A percentile compares a stretch with the other conserved stretches of the same genome.
phyloP scores from a whole-genome alignment of 805 yeast species.

The Blastobotrys mokoenaii region DNA sequence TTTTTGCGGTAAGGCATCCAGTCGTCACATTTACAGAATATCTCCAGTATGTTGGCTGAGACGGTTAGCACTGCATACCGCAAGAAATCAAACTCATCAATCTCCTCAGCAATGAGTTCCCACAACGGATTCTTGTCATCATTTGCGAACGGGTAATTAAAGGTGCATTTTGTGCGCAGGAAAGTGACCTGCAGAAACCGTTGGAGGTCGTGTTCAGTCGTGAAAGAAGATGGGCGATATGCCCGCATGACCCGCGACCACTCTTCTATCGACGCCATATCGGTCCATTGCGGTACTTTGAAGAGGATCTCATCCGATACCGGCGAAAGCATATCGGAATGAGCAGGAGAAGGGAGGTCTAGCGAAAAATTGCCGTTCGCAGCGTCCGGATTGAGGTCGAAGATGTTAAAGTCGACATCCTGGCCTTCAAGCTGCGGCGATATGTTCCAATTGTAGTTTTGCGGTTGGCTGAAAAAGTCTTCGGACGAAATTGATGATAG shows the following conservation, averaged over 20 bases:
- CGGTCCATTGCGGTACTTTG: constrained; percentile 11
- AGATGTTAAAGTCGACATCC: background rate
- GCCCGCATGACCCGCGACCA: constrained; percentile 16
- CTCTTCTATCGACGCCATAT: constrained; percentile 7
- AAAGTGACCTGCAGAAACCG: constrained; percentile 10
- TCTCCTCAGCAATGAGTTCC: constrained; percentile 7
- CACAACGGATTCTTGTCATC: constrained; percentile 14
- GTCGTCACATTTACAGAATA: constrained; percentile 12
- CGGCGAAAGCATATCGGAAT: background rate
- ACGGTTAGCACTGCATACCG: constrained; percentile 9
- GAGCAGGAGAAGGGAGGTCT: background rate
- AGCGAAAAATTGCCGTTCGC: too few relatives aligned
- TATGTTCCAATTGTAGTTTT: background rate
- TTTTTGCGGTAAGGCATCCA: constrained; percentile 12
- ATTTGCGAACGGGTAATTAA: constrained; percentile 11
- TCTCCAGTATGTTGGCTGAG: constrained; percentile 6
- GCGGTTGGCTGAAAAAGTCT: background rate
- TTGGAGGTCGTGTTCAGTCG: constrained; percentile 9
- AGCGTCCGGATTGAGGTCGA: too few relatives aligned
- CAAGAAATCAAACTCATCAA: constrained; percentile 7
- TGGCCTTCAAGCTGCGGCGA: background rate
- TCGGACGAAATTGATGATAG: background rate
- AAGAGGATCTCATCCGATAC: constrained; percentile 5
- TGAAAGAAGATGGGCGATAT: constrained; percentile 13
- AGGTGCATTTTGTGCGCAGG: constrained; percentile 12